phyloP scores from a whole-genome alignment of 129 eudicot species.

The Cynara cardunculus region DNA sequence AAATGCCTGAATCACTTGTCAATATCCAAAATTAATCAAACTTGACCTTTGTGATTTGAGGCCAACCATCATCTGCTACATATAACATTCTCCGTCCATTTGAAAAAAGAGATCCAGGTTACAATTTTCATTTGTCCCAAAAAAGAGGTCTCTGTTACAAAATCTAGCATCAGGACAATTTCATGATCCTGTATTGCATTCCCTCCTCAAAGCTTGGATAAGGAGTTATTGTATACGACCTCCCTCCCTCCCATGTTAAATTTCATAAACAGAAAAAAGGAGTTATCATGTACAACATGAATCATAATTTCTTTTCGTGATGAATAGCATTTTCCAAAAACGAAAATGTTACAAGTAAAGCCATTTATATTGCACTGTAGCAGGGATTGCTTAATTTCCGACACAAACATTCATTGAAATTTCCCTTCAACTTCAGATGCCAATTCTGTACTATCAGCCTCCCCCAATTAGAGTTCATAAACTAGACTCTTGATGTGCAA shows the following conservation, averaged over 20 bases:
- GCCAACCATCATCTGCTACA: not conserved
- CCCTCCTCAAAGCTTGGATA: not conserved
- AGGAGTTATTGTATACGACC: not conserved
- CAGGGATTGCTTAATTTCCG: not conserved
- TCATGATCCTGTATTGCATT: slow-evolving; percentile 1
- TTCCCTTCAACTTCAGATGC: not conserved
- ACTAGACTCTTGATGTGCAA: not conserved
- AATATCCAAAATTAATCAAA: not conserved
- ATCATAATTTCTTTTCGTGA: not conserved
- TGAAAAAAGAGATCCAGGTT: not conserved
- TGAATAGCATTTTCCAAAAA: not conserved
- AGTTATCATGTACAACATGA: not conserved
- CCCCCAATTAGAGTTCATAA: not conserved
- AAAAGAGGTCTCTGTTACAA: not conserved
- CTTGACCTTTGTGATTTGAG: not conserved
- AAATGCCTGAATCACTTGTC: not conserved
- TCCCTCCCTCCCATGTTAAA: not conserved
- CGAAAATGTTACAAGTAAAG: not conserved
- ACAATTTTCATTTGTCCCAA: not conserved
- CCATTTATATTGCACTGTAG: not conserved
- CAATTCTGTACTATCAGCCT: not conserved
- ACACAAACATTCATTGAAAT: not conserved
- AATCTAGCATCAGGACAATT: not conserved
- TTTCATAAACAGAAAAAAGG: not conserved
- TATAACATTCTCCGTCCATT: not conserved